Conservation (phyloP, 345 rosid species). For the Litchi chinensis region DNA sequence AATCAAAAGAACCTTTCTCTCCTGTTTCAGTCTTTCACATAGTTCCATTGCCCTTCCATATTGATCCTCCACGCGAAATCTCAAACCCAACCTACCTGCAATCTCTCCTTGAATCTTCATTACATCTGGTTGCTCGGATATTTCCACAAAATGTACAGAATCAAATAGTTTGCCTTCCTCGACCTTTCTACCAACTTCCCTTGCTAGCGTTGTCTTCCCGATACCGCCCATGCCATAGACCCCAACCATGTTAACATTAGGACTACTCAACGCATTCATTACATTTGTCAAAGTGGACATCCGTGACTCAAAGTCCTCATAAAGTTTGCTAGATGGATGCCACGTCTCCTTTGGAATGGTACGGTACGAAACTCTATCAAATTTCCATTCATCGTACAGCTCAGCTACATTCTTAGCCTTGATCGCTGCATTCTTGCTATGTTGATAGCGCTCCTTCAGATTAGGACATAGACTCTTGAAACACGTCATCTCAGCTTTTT, state of each 20-base stretch:
- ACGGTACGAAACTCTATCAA: too few species aligned
- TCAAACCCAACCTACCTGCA: background rate
- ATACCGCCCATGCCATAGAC: background rate
- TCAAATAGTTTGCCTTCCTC: background rate
- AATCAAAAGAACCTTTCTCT: background rate
- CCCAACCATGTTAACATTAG: too few species aligned
- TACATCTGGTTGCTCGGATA: background rate
- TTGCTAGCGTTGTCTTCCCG: conserved; percentile 16
- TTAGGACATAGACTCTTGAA: too few species aligned
- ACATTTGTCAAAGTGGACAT: too few species aligned
- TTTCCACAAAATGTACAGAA: background rate
- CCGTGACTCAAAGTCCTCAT: too few species aligned
- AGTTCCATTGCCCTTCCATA: background rate
- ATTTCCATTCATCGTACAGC: background rate
- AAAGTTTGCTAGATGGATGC: too few species aligned
- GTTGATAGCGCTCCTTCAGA: background rate
- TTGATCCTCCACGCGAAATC: background rate
- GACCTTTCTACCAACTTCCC: background rate
- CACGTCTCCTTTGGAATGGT: too few species aligned
- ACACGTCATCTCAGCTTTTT: too few species aligned
- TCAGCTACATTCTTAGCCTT: background rate
- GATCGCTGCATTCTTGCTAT: background rate
- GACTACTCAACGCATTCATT: too few species aligned
- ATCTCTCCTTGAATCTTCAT: background rate
- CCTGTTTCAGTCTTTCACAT: background rate